Base-by-base conservation (phyloP, 768 basidiomycete genomes). In the Trametes gibbosa region DNA sequence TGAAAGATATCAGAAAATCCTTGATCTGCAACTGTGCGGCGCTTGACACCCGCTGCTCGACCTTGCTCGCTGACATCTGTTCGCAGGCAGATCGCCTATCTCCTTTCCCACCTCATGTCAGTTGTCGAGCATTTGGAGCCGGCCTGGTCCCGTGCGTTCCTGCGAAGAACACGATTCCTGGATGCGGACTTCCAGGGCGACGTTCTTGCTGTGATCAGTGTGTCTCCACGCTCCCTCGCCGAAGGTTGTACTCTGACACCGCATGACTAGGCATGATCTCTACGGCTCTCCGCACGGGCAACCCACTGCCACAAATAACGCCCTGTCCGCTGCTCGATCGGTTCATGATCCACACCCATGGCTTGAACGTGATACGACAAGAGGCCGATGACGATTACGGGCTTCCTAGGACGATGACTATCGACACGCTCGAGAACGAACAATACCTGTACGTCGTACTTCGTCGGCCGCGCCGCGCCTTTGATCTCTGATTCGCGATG, bases 141-240 rank as follows among this genome's bases (percentile, higher is more conserved):
- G 2, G 78, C 84, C 12, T 95, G 93, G 92, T 78, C 86, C 1
- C 77, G 79, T 12, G 92, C 92, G 0, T 84, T 94, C 62, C 77
- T 95, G 17, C 80, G 81, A 19, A 76, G 92, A 32, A 90, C 90
- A 0, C 78, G 90, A 12, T 81, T 95, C 59, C 75, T 86, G 35
- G 91, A 95, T 67, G 78, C 86, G 0, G 84, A 86, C 62, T 95
- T 95, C 64, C 85, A 94, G 62, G 93, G 92, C 1, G 92, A 94
- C 56, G 78, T 92, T 7, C 77, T 95, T 3, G 89, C 92, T 10
- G 89, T 94, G 7, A 84, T 94, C 58, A 87, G 89, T 88, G 59
- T 50, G 82, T 67, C 49, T 25, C 16, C 14, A 34, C 14, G 10
- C n/a, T n/a, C n/a, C 12, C 21, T 43, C 32, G 7, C 45, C n/a